Evolutionary conservation across 345 rosid genomes (phyloP).

Genomic region (Citrus reticulata): DNA sequence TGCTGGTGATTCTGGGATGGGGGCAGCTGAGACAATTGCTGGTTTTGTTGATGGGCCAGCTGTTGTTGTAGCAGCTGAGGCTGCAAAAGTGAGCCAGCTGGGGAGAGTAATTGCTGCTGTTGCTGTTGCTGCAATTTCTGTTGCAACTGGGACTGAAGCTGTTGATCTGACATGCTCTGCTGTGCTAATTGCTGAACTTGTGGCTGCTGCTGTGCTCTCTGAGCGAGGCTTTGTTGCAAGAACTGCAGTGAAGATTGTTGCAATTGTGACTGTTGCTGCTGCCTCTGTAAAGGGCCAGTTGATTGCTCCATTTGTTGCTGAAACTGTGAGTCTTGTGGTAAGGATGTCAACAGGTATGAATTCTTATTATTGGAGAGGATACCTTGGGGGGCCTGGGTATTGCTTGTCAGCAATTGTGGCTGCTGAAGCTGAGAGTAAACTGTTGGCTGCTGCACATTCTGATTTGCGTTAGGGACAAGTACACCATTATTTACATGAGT

Average conservation of each 20-base stretch:
- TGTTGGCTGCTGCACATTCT: conserved; percentile 44
- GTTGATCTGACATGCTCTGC: conserved; percentile 76
- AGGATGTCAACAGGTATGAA: conserved; percentile 51
- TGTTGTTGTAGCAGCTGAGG: conserved; percentile 71
- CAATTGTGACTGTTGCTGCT: conserved; percentile 59
- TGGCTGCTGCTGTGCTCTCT: conserved; percentile 53
- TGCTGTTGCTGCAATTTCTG: conserved; percentile 69
- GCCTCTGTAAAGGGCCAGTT: conserved; percentile 50
- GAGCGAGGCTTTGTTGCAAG: conserved; percentile 49
- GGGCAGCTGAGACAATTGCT: conserved; percentile 45
- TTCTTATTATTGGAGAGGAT: conserved; percentile 36
- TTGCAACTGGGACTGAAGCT: conserved; percentile 60
- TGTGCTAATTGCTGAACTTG: conserved; percentile 59
- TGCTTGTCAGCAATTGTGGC: conserved; percentile 47
- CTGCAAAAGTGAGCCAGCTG: conserved; percentile 54
- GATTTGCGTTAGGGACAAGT: conserved; percentile 44
- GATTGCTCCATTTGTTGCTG: conserved; percentile 69
- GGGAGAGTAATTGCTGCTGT: conserved; percentile 59
- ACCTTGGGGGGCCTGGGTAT: conserved; percentile 38
- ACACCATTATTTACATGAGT: conserved; percentile 44
- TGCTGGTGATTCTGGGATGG: conserved; percentile 60
- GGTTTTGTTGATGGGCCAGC: conserved; percentile 47
- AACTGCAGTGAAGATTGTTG: conserved; percentile 56
- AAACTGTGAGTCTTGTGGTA: conserved; percentile 59
- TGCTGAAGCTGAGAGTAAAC: conserved; percentile 55